phyloP scores from a whole-genome alignment of 176 grass and related monocot genomes.

The Bolboschoenus planiculmis region DNA sequence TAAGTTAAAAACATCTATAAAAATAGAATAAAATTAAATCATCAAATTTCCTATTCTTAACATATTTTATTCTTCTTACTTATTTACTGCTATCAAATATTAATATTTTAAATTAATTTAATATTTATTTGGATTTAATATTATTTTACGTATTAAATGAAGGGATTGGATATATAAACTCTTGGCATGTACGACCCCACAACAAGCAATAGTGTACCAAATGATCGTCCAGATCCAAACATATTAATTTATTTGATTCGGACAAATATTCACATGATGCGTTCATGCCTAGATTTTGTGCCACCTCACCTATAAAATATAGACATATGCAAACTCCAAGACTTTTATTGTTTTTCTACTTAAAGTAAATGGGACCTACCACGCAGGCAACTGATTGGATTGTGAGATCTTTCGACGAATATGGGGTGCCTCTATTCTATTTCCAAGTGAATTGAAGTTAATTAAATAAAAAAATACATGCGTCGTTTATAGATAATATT shows the following conservation, averaged over 20 bases:
- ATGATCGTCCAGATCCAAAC: background rate
- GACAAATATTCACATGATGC: conserved; percentile 22
- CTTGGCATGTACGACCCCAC: no score
- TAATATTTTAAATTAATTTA: no score
- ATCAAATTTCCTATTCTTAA: no score
- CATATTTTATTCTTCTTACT: no score
- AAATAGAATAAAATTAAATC: no score
- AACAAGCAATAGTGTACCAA: no score
- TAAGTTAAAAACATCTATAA: no score
- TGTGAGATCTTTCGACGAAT: background rate
- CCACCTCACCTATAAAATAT: background rate
- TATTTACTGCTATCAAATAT: no score
- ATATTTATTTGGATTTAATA: no score
- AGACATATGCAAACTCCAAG: conserved; percentile 9
- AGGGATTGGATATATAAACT: no score
- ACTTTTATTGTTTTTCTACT: conserved; percentile 11
- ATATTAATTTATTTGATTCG: background rate
- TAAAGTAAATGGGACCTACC: background rate
- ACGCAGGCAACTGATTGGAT: background rate
- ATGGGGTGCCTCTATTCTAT: background rate
- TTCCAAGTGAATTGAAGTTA: background rate
- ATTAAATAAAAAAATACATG: background rate
- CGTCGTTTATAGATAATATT: no score
- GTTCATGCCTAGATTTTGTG: conserved; percentile 6
- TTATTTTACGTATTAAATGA: no score